phyloP scores from a whole-genome alignment of 139 green algal genomes.

The Chlorella ohadii region DNA sequence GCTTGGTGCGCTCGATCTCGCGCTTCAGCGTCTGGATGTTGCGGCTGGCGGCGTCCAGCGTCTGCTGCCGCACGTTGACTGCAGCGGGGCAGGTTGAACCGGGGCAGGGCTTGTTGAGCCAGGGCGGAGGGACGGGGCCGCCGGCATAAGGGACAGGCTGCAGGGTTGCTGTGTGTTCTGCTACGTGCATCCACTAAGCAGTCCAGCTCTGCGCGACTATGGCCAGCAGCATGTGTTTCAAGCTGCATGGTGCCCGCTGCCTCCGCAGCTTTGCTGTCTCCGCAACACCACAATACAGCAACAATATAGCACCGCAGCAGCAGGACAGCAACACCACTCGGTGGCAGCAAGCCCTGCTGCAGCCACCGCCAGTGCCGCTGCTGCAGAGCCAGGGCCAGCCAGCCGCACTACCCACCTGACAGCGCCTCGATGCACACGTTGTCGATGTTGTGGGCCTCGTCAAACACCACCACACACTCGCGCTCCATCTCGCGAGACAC shows the following conservation, averaged over 20 bases:
- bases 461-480: conserved; percentile 98
- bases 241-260: no score
- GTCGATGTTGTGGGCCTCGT: conserved; percentile 99
- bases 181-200: no score
- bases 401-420: neutral
- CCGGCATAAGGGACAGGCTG: neutral
- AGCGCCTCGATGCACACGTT: conserved; percentile 99
- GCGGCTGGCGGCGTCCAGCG: conserved; percentile 84
- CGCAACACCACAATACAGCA: no score
- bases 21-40: conserved; percentile 82
- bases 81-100: neutral
- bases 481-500: conserved; percentile 97
- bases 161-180: no score
- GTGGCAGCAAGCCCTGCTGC: neutral
- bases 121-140: neutral
- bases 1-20: conserved; percentile 68
- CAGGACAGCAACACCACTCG: no score
- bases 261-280: no score
- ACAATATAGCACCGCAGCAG: no score
- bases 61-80: conserved; percentile 88
- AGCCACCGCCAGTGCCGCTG: no score
- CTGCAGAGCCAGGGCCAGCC: no score
- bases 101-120: no score
- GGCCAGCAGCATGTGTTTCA: no score
- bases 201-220: no score